phyloP scores from a whole-genome alignment of 2,329 filamentous ascomycete species.

The Monilinia vaccinii-corymbosi region DNA sequence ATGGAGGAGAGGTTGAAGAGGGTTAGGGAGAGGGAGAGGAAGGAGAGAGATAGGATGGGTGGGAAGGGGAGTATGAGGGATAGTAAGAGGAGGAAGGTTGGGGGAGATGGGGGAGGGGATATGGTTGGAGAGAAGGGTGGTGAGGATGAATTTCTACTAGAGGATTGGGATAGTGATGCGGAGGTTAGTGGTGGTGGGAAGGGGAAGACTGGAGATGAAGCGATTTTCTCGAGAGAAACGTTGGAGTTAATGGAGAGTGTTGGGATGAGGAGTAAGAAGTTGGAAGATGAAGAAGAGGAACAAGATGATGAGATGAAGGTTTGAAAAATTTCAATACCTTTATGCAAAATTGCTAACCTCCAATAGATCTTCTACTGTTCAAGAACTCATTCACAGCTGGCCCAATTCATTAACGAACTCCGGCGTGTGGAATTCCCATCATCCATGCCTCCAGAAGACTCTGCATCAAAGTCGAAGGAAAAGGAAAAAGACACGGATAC shows the following conservation, averaged over 20 bases:
- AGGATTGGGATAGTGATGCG: constrained; percentile 59
- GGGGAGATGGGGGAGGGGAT: constrained; percentile 13
- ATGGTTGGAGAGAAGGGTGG: constrained; percentile 25
- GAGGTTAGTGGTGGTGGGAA: constrained; percentile 33
- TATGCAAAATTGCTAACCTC: constrained; percentile 7
- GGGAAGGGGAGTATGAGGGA: constrained; percentile 33
- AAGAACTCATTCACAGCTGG: constrained; percentile 63
- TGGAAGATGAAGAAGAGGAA: constrained; percentile 40
- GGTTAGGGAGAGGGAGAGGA: constrained; percentile 48
- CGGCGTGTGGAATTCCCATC: constrained; percentile 54
- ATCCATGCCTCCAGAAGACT: constrained; percentile 37
- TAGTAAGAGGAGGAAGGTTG: constrained; percentile 37
- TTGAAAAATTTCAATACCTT: background rate
- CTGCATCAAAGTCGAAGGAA: constrained; percentile 20
- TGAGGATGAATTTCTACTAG: constrained; percentile 52
- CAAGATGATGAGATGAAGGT: constrained; percentile 48
- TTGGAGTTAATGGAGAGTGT: constrained; percentile 52
- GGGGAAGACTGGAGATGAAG: constrained; percentile 25
- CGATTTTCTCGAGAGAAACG: constrained; percentile 50
- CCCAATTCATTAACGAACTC: constrained; percentile 61
- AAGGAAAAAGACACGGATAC: constrained; percentile 12
- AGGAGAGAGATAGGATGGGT: constrained; percentile 38
- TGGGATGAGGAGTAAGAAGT: constrained; percentile 29
- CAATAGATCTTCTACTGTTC: constrained; percentile 58
- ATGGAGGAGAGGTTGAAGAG: constrained; percentile 50